A percentile compares a stretch with the other conserved stretches of the same genome.
Evolutionary conservation across 768 basidiomycete genomes (phyloP).

Genomic region (Lactarius vividus): DNA sequence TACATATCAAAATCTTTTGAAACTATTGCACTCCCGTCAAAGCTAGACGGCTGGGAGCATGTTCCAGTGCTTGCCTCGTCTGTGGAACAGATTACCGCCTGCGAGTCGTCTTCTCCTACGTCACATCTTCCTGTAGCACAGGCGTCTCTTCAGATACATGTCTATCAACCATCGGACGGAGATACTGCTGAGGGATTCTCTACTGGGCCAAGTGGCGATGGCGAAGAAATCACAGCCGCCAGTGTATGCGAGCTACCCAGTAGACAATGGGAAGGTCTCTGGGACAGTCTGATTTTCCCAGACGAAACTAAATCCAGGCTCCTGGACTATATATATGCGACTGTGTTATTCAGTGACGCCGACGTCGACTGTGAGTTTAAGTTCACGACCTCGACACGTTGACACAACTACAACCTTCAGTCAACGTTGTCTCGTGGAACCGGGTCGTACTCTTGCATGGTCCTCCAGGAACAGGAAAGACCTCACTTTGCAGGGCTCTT

Average conservation of each 20-base stretch:
- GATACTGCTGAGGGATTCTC: slow-evolving; percentile 75
- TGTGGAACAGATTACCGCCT: slow-evolving; percentile 72
- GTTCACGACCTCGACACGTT: slow-evolving; percentile 12
- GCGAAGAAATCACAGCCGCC: slow-evolving; percentile 81
- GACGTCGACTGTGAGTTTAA: slow-evolving; percentile 68
- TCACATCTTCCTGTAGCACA: slow-evolving; percentile 53
- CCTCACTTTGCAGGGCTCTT: slow-evolving; percentile 88
- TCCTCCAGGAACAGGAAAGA: slow-evolving; percentile 97
- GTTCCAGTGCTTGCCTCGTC: slow-evolving; percentile 66
- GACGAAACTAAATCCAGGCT: slow-evolving; percentile 83
- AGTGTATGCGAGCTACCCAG: slow-evolving; percentile 88
- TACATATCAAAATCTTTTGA: slow-evolving; percentile 58
- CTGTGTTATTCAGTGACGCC: slow-evolving; percentile 87
- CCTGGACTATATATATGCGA: slow-evolving; percentile 93
- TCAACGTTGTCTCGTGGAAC: slow-evolving; percentile 94
- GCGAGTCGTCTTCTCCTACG: slow-evolving; percentile 61
- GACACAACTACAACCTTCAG: slow-evolving; percentile 37
- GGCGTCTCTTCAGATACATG: slow-evolving; percentile 72
- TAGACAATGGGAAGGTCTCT: slow-evolving; percentile 81
- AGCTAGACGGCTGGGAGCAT: slow-evolving; percentile 76
- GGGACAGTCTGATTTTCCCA: slow-evolving; percentile 88
- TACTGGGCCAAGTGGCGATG: slow-evolving; percentile 50
- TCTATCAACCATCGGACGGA: slow-evolving; percentile 76
- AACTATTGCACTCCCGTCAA: slow-evolving; percentile 66
- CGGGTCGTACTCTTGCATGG: slow-evolving; percentile 93